Evolutionary conservation across 176 grass and related monocot species (phyloP).

Genomic region (Areca catechu): DNA sequence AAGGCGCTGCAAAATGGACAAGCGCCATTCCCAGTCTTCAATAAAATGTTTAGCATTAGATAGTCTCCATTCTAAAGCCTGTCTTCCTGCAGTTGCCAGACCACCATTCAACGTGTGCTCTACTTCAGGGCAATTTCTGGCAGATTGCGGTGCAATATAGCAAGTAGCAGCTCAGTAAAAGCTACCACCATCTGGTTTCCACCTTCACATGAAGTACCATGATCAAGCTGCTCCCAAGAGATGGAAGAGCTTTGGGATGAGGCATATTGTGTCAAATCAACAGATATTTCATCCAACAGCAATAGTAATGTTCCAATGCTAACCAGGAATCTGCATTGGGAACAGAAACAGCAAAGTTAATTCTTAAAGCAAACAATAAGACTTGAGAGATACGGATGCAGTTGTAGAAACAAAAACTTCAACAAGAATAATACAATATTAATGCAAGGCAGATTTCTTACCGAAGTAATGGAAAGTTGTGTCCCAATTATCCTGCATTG

Average conservation of each 20-base stretch:
- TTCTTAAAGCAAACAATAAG: slow-evolving; percentile 3
- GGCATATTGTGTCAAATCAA: slow-evolving; percentile 31
- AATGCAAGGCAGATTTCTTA: no score
- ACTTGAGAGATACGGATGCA: no score
- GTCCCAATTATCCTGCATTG: no score
- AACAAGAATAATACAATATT: no score
- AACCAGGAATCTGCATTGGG: slow-evolving; percentile 69
- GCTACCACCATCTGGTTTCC: slow-evolving; percentile 44
- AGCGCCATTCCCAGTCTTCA: slow-evolving; percentile 78
- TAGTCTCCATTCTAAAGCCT: slow-evolving; percentile 80
- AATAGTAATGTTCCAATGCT: slow-evolving; percentile 69
- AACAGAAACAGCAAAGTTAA: slow-evolving; percentile 10
- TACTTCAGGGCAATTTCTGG: slow-evolving; percentile 31
- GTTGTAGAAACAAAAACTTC: no score
- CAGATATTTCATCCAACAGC: slow-evolving; percentile 54
- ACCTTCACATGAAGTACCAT: slow-evolving; percentile 34
- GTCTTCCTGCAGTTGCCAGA: slow-evolving; percentile 44
- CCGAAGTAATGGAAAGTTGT: no score
- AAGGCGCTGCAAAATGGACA: slow-evolving; percentile 75
- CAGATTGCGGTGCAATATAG: slow-evolving; percentile 57
- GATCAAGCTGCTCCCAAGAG: slow-evolving; percentile 24
- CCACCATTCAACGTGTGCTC: slow-evolving; percentile 35
- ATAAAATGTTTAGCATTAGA: slow-evolving; percentile 59
- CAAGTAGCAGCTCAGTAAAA: slow-evolving; percentile 68
- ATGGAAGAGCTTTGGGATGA: slow-evolving; percentile 22